phyloP scores from a whole-genome alignment of 106 monocot genomes.

The Acanthochlamys bracteata region DNA sequence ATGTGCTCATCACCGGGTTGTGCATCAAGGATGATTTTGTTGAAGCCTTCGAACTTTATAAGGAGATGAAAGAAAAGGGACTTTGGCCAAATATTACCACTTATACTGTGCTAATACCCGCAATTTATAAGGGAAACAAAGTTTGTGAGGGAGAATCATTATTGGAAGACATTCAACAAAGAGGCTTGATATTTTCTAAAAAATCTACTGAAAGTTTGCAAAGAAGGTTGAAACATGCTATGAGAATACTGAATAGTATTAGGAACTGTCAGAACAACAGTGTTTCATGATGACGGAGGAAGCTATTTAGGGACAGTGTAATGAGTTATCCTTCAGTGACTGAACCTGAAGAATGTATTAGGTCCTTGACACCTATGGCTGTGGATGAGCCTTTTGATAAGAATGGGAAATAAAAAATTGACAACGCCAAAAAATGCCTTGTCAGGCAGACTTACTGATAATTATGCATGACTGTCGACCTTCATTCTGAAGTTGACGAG shows the following conservation, averaged over 20 bases:
- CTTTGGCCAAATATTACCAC: conserved; percentile 87
- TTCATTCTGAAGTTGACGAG: no score
- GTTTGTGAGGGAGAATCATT: conserved; percentile 32
- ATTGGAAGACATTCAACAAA: conserved; percentile 62
- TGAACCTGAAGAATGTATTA: no score
- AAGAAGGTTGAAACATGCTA: conserved; percentile 28
- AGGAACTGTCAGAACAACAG: conserved; percentile 30
- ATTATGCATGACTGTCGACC: no score
- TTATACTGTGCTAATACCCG: conserved; percentile 45
- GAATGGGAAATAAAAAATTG: no score
- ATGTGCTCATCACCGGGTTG: conserved; percentile 78
- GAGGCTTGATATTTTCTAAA: conserved; percentile 47
- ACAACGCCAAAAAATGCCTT: no score
- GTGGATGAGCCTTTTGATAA: no score
- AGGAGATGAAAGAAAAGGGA: conserved; percentile 51
- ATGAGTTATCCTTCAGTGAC: no score
- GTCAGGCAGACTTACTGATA: no score
- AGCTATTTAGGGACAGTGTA: no score
- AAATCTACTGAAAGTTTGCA: conserved; percentile 21
- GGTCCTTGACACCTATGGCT: no score
- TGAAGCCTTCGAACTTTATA: conserved; percentile 49
- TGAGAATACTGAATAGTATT: conserved; percentile 51
- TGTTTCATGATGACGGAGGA: no score
- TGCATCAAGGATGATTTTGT: conserved; percentile 26
- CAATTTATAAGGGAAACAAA: conserved; percentile 37